Evolutionary conservation across 306 rosid species (phyloP).

Genomic region (Acacia crassicarpa): DNA sequence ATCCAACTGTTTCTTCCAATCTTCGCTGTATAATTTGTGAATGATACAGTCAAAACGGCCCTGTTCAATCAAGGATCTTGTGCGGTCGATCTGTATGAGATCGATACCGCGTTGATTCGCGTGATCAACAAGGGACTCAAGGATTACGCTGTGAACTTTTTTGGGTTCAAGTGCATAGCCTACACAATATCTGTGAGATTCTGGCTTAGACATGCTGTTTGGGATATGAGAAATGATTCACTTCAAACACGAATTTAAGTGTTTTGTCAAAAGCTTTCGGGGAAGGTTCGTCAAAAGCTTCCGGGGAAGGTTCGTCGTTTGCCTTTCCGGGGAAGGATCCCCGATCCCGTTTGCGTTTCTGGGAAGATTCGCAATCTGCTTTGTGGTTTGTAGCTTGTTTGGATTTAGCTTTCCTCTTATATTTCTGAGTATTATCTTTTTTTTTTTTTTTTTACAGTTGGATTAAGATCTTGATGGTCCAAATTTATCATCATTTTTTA

Average conservation of each 20-base stretch:
- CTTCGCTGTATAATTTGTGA: slow-evolving; percentile 34
- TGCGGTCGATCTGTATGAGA: slow-evolving; percentile 33
- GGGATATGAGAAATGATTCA: not conserved
- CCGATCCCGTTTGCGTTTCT: too few species aligned
- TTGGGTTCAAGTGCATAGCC: slow-evolving; percentile 43
- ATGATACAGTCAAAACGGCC: slow-evolving; percentile 44
- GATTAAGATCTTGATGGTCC: too few species aligned
- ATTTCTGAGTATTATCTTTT: too few species aligned
- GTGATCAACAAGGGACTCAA: slow-evolving; percentile 25
- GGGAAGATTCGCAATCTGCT: too few species aligned
- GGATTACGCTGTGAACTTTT: slow-evolving; percentile 32
- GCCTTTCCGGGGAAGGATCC: not conserved
- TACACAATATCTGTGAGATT: slow-evolving; percentile 25
- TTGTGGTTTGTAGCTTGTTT: too few species aligned
- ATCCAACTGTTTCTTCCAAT: slow-evolving; percentile 32
- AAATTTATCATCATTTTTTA: too few species aligned
- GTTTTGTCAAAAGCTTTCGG: not conserved
- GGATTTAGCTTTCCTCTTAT: too few species aligned
- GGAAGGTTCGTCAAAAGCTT: not conserved
- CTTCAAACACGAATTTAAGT: not conserved
- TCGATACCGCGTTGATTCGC: slow-evolving; percentile 30
- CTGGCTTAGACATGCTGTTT: slow-evolving; percentile 21
- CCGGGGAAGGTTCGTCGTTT: not conserved
- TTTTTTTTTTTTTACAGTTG: too few species aligned
- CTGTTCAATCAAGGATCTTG: slow-evolving; percentile 33